A percentile compares a stretch with the other conserved stretches of the same genome.
These are phyloP conservation scores for Pseudogymnoascus sp. DNA, from an alignment of 2,329 filamentous ascomycete species.

Conservation along the genomic window DNA sequence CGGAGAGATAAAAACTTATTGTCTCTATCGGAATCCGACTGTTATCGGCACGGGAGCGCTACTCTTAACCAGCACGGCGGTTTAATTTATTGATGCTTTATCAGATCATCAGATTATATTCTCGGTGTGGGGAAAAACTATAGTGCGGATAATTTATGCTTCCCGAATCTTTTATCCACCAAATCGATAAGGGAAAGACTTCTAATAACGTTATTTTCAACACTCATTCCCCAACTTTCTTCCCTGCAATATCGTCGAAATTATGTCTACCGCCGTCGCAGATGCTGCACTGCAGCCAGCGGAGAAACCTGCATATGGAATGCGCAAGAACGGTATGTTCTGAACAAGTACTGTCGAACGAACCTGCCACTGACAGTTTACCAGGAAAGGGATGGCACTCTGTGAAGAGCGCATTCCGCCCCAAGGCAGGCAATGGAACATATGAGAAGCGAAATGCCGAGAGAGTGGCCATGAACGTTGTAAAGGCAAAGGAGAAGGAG, in stretches of 20 bases:
- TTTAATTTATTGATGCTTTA: background rate
- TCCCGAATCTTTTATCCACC: constrained; percentile 9
- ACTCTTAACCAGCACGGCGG: background rate
- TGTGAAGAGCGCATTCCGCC: constrained; percentile 77
- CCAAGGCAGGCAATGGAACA: constrained; percentile 65
- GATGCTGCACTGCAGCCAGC: background rate
- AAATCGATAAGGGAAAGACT: constrained; percentile 6
- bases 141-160: constrained; percentile 9
- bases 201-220: constrained; percentile 4
- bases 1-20: background rate
- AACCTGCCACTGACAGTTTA: background rate
- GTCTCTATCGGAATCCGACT: background rate
- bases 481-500: constrained; percentile 89
- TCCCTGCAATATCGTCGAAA: background rate
- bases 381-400: constrained; percentile 93
- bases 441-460: constrained; percentile 69
- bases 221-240: background rate
- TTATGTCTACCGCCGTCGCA: background rate
- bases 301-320: constrained; percentile 36
- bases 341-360: background rate
- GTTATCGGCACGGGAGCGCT: constrained; percentile 4
- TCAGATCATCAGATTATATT: constrained; percentile 9
- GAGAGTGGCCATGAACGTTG: constrained; percentile 60
- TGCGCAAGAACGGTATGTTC: constrained; percentile 72
- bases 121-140: background rate